Base-by-base conservation (phyloP, 2,329 filamentous ascomycete genomes). In the Exophiala sp. region DNA sequence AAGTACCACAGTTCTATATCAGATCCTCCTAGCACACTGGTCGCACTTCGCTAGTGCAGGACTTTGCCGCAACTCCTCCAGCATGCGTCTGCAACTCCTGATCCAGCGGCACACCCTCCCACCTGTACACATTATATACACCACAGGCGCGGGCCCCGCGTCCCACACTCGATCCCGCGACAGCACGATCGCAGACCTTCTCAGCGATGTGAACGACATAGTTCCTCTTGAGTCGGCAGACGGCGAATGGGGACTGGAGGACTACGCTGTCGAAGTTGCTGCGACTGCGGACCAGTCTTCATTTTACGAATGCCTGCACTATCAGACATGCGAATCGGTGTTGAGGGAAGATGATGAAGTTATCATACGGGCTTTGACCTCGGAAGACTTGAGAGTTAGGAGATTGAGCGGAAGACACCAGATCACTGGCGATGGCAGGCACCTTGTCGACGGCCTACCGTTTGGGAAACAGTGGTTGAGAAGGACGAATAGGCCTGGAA, bases 301-400 rank as follows among this genome's bases (percentile, higher is more conserved):
- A 14, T 84, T 81, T 42, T 96, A 89, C 62, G 92, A 97, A 71
- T 94, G 89, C 64, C 72, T 96, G 52, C 92, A 96, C 72, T 97
- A 89, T 65, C 86, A 89, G 67, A 77, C 81, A 16, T 79, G 95
- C 5, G 75, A 78, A 11, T 79, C 80, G 41, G 75, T 94, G 8
- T 75, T 96, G 54, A 87, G 88, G 62, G 86, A 92, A 47, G 90
- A 94, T 50, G 91, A 96, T 65, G 83, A 91, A 69, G 82, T 96
- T 52, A 91, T 88, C 46, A 91, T 96, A 61, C 87, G 90, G 46
- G 85, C 89, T 9, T 80, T 96, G 35, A 78, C 87, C 50, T 84
- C 82, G 20, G 81, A 85, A 40, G 92, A 97, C 67, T 71, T 94
- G 7, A 83, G 84, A 64, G 80, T 84, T 44, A 80, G 91, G 61